Evolutionary conservation across 2,329 filamentous ascomycete genomes (phyloP), one percentile per base, ranked within the genome.

Genomic region (Fusarium algeriense): DNA sequence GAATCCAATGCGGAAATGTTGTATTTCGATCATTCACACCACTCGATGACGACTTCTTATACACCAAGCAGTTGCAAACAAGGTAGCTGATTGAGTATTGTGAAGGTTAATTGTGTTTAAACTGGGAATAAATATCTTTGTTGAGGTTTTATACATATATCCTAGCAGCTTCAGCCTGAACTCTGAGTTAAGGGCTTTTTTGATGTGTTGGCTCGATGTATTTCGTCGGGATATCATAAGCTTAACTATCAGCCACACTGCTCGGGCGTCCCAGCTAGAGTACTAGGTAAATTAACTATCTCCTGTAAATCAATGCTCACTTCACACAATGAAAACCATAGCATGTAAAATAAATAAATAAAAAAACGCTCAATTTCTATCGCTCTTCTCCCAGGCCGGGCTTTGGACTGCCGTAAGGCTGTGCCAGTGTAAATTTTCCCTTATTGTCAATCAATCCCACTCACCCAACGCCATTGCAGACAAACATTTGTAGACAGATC

Each of bases 381-480:
- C 26, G 46, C 23, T 49, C 37, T 37, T 54, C 20, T 20, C 45
- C 13, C 52, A 41, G 35, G 19, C 34, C n/a, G 15, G 40, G 26
- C 34, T 19, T 50, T 20, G 41, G 26, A 11, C 50, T 43, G 38
- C 45, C 43, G 32, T 30, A 38, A 38, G 28, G 15, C 44, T 35
- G 28, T 43, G 13, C 17, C 52, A 41, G 20, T 68, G 46, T 67
- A 41, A 20, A 19, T 46, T 20, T 41, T 30, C 38, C 37, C 20
- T 26, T 49, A 55, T 45, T 40, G 20, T 46, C 56, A 41, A 50
- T 44, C 35, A 28, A 56, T 50, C 58, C 48, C 12, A 45, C 20
- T 44, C 46, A 15, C 46, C 52, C 14, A 61, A 71, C 67, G 63
- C 70, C 70, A 45, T 43, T 38, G 57, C 52, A 56, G 38, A 53